Evolutionary conservation across 305 asterid genomes (phyloP).

Genomic region (Solanum hybrid): DNA sequence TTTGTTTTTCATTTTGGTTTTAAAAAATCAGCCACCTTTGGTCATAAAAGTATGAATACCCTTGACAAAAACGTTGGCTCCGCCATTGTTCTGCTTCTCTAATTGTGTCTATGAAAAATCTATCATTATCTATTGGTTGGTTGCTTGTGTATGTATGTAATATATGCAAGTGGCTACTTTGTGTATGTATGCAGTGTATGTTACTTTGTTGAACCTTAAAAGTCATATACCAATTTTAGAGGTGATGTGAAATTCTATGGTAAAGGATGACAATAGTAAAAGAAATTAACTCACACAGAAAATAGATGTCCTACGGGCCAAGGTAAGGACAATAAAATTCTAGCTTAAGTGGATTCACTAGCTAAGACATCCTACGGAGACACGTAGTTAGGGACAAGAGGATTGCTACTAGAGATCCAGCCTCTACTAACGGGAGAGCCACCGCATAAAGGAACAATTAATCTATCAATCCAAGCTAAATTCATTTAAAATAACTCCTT

Average conservation of each 20-base stretch:
- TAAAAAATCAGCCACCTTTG: not conserved
- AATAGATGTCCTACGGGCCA: not conserved
- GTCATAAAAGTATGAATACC: not conserved
- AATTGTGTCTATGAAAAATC: too few relatives aligned
- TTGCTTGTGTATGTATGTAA: too few relatives aligned
- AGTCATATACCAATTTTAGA: not conserved
- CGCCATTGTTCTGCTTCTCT: not conserved
- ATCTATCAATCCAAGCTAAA: not conserved
- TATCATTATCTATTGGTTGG: too few relatives aligned
- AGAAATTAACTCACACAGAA: not conserved
- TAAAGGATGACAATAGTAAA: not conserved
- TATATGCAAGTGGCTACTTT: too few relatives aligned
- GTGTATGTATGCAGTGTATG: not conserved
- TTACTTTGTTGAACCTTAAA: not conserved
- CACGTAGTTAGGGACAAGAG: not conserved
- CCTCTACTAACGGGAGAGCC: not conserved
- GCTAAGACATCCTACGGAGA: not conserved
- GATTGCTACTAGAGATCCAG: not conserved
- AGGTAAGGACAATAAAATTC: not conserved
- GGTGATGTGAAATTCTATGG: not conserved
- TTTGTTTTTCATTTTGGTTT: not conserved
- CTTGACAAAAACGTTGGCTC: not conserved
- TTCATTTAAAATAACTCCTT: not conserved
- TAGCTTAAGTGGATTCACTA: not conserved
- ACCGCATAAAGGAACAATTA: not conserved